Evolutionary conservation across 441 rosid genomes (phyloP).

Genomic region (Populus hybrid): DNA sequence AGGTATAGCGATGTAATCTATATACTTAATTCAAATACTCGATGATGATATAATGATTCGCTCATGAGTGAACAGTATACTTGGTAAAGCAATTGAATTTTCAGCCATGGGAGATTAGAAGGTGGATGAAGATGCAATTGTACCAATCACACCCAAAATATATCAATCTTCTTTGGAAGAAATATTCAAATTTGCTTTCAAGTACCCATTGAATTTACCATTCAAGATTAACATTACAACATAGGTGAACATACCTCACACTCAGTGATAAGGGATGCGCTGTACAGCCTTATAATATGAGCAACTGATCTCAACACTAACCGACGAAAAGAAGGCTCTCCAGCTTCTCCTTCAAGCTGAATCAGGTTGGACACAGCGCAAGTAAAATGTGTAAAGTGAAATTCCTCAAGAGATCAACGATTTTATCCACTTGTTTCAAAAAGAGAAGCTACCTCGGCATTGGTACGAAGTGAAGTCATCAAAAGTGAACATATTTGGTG

Average conservation of each 20-base stretch:
- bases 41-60: background rate
- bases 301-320: slow-evolving; percentile 97
- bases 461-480: slow-evolving; percentile 96
- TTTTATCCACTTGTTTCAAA: slow-evolving; percentile 9
- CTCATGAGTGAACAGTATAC: background rate
- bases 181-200: background rate
- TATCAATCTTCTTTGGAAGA: background rate
- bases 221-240: background rate
- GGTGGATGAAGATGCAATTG: background rate
- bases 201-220: background rate
- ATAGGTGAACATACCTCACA: slow-evolving; percentile 65
- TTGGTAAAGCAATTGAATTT: background rate
- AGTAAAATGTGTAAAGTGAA: background rate
- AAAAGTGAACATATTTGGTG: slow-evolving; percentile 96
- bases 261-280: slow-evolving; percentile 93
- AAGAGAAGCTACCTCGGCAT: slow-evolving; percentile 69
- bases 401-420: background rate
- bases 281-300: slow-evolving; percentile 88
- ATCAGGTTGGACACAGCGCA: slow-evolving; percentile 25
- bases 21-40: background rate
- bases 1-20: background rate
- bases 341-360: slow-evolving; percentile 94
- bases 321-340: slow-evolving; percentile 96
- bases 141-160: background rate
- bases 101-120: background rate